Conservation (phyloP, 2,329 filamentous ascomycete genomes). For the Biscogniauxia mediterranea region DNA sequence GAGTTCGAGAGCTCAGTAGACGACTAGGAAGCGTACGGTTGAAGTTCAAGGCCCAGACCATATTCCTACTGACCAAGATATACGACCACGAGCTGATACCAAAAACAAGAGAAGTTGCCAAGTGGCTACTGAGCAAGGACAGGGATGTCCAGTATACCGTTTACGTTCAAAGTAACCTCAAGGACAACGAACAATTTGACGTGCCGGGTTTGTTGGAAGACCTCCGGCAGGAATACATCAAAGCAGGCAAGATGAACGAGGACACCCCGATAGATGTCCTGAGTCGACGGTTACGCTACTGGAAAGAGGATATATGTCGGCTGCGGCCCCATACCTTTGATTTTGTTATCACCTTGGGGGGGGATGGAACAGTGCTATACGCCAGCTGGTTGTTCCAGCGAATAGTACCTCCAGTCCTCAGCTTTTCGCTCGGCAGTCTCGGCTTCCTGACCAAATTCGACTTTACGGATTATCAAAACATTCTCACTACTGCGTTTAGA, state of each 20-base stretch:
- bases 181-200: conserved; percentile 71
- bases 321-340: conserved; percentile 84
- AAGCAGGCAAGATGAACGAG: conserved; percentile 34
- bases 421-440: conserved; percentile 86
- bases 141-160: conserved; percentile 69
- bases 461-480: conserved; percentile 71
- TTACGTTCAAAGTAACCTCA: conserved; percentile 77
- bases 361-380: conserved; percentile 95
- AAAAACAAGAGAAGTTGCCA: conserved; percentile 72
- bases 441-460: conserved; percentile 98
- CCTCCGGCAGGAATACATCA: conserved; percentile 44
- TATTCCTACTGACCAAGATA: conserved; percentile 91
- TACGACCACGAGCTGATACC: conserved; percentile 78
- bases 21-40: conserved; percentile 80
- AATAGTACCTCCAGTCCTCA: conserved; percentile 88
- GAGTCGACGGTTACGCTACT: conserved; percentile 67
- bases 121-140: conserved; percentile 77
- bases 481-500: conserved; percentile 67
- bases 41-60: conserved; percentile 74
- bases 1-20: conserved; percentile 85
- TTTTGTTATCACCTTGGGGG: conserved; percentile 87
- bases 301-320: conserved; percentile 77
- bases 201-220: conserved; percentile 65
- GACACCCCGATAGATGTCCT: conserved; percentile 37
- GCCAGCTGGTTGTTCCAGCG: conserved; percentile 96